Evolutionary conservation across 1,284 basidiomycete genomes (phyloP), one percentile per base, ranked within the genome.

Genomic region (Boletus sp.): DNA sequence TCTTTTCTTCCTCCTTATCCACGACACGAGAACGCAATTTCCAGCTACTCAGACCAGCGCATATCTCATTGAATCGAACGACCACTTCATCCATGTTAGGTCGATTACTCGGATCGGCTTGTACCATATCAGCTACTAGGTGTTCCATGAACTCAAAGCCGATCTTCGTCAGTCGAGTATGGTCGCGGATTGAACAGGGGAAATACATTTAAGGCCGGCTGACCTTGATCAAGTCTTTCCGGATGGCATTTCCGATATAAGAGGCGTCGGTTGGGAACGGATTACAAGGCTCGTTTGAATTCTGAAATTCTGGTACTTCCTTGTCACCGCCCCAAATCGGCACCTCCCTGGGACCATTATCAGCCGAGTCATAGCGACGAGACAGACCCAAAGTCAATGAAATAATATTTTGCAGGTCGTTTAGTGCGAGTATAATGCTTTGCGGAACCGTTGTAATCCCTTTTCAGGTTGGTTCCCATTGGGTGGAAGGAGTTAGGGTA

Each of bases 251-350:
- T 0, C 76, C 77, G 1, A 75, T 55, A 49, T 68, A 72, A 53
- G 72, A 78, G 0, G 77, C 55, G 48, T 78, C 77, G 1, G 72
- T 73, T 0, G 66, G 65, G 44, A 76, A 78, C 0, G 76, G 74
- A 51, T 77, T 58, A 35, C 67, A 63, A 5, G 58, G 62, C 9
- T 58, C 56, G 4, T 47, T 24, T 2, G 51, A 52, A 16, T 57
- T 61, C 37, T 65, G 61, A 41, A 68, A 69, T 22, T 66, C 70
- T 0, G 70, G 70, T 0, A 63, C 70, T 1, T 57, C 53, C 45
- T 65, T 68, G 31, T 33, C 31, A 33, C 31, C 31, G 11, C 31
- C 31, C 31, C 31, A 33, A 33, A 33, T 33, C 31, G 49, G 69
- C 64, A 13, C 62, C 63, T 68, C 61, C 0, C 49, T 43, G 29